Evolutionary conservation across 306 rosid genomes (phyloP).

Genomic region (Trichosanthes truncata): DNA sequence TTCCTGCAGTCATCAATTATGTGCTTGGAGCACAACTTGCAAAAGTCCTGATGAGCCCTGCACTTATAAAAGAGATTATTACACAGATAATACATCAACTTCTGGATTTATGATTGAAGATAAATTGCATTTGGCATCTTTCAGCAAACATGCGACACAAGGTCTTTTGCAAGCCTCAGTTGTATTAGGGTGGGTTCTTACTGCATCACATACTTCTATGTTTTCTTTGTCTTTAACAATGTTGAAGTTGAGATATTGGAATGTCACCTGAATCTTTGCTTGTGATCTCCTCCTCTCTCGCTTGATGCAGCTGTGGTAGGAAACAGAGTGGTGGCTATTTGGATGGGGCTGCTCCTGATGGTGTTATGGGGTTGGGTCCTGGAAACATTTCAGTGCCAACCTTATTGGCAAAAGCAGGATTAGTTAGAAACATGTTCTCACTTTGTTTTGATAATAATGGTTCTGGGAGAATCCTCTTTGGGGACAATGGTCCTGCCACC

Average conservation of each 20-base stretch:
- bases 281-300: slow-evolving; percentile 1
- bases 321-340: slow-evolving; percentile 49
- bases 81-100: slow-evolving; percentile 53
- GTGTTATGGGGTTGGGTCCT: slow-evolving; percentile 62
- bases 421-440: slow-evolving; percentile 43
- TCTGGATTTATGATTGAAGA: slow-evolving; percentile 72
- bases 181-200: slow-evolving; percentile 45
- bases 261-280: background rate
- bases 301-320: slow-evolving; percentile 49
- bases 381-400: slow-evolving; percentile 56
- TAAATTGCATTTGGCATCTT: slow-evolving; percentile 44
- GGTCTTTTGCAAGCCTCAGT: slow-evolving; percentile 55
- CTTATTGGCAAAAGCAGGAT: slow-evolving; percentile 48
- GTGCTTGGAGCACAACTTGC: slow-evolving; percentile 44
- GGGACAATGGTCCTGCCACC: slow-evolving; percentile 37
- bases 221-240: background rate
- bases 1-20: slow-evolving; percentile 54
- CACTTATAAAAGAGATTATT: slow-evolving; percentile 40
- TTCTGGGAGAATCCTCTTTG: slow-evolving; percentile 60
- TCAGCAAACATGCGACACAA: slow-evolving; percentile 15
- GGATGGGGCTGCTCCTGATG: slow-evolving; percentile 59
- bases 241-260: background rate
- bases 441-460: slow-evolving; percentile 40
- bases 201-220: background rate
- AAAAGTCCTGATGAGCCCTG: slow-evolving; percentile 43